These are phyloP conservation scores for Allium cepa DNA, from an alignment of 106 monocot species.

Conservation along the genomic window DNA sequence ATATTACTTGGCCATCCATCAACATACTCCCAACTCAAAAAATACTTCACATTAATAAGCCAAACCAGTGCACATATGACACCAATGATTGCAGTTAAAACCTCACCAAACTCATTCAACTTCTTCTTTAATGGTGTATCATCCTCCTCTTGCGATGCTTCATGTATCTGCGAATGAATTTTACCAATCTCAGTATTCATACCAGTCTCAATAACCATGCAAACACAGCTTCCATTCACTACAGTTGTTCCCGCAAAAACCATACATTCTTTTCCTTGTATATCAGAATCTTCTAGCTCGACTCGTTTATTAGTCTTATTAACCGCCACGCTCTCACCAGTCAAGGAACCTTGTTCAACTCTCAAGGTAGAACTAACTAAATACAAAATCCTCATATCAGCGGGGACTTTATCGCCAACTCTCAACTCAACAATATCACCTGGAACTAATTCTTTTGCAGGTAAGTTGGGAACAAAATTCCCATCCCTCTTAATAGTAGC, in stretches of 20 bases:
- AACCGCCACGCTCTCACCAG: conserved; percentile 48
- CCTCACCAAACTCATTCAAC: conserved; percentile 32
- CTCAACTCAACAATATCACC: conserved; percentile 55
- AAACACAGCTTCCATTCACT: conserved; percentile 74
- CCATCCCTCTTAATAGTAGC: conserved; percentile 59
- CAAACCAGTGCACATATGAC: conserved; percentile 28
- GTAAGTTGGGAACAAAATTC: conserved; percentile 25
- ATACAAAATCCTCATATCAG: conserved; percentile 37
- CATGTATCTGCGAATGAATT: conserved; percentile 30
- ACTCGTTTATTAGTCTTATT: conserved; percentile 31
- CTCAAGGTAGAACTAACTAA: conserved; percentile 42
- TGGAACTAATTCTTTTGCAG: conserved; percentile 40
- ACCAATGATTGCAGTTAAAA: conserved; percentile 21
- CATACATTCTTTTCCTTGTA: conserved; percentile 78
- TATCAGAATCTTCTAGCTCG: conserved; percentile 30
- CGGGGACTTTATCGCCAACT: conserved; percentile 51
- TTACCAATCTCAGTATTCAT: conserved; percentile 47
- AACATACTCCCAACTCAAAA: conserved; percentile 31
- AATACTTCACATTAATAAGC: conserved; percentile 33
- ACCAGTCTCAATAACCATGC: conserved; percentile 42
- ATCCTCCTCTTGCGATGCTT: conserved; percentile 31
- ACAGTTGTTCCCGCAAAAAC: conserved; percentile 72
- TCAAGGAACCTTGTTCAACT: conserved; percentile 52
- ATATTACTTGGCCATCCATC: conserved; percentile 34
- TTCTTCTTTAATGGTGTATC: conserved; percentile 34